These are phyloP conservation scores for Picea abies DNA, from an alignment of 83 land plant species.

Conservation along the genomic window DNA sequence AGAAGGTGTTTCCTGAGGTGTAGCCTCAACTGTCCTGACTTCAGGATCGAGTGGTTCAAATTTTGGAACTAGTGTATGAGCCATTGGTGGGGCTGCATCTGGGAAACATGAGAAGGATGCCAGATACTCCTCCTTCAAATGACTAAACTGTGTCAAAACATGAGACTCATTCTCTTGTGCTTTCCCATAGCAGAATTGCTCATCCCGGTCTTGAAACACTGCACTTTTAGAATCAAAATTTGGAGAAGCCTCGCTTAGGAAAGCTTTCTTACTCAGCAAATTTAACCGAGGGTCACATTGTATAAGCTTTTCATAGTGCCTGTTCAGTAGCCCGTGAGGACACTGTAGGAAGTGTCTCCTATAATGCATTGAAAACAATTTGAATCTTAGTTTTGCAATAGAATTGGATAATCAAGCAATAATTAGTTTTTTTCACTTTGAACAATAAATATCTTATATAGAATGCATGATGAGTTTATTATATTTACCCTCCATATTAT, in stretches of 20 bases:
- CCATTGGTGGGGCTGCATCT: neutral
- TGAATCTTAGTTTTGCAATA: neutral
- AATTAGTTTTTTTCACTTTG: conserved; percentile 3
- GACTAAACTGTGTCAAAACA: neutral
- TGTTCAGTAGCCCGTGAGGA: conserved; percentile 42
- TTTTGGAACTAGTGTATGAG: conserved; percentile 7
- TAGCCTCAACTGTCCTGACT: conserved; percentile 1
- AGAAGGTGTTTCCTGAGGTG: conserved; percentile 16
- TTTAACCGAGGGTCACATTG: conserved; percentile 48
- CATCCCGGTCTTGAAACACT: conserved; percentile 21
- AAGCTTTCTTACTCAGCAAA: conserved; percentile 29
- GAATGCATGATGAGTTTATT: neutral
- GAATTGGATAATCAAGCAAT: neutral
- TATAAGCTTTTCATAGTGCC: conserved; percentile 44
- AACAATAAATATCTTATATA: neutral
- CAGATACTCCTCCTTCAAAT: conserved; percentile 15
- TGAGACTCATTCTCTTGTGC: neutral
- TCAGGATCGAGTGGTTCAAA: conserved; percentile 16
- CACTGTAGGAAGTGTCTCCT: conserved; percentile 39
- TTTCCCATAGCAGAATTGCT: conserved; percentile 4
- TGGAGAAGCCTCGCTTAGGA: conserved; percentile 10
- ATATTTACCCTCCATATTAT: neutral
- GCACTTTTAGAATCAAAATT: conserved; percentile 15
- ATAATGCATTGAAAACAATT: conserved; percentile 11
- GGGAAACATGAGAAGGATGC: conserved; percentile 17